Base-by-base conservation (phyloP, 2,329 filamentous ascomycete species). In the Colletotrichum lindemuthianum region DNA sequence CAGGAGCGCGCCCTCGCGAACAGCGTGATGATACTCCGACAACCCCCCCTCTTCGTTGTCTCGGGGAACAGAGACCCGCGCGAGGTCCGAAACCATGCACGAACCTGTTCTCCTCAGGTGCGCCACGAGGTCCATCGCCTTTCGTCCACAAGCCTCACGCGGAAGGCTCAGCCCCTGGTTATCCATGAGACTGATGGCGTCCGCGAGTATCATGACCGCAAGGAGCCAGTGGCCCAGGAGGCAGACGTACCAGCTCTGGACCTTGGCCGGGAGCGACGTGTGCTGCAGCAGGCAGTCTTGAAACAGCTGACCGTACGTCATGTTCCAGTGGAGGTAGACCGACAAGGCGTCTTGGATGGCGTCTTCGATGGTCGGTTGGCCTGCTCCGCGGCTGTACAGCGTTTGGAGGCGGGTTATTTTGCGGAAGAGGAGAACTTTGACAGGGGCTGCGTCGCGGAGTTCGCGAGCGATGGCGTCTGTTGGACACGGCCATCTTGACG, bases 161-260 rank as follows among this genome's bases (percentile, higher is more conserved):
- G 71, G 69, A 2, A 71, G 12, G 3, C 75, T 75, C 11, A 75
- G 64, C 3, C 69, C 67, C 9, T 71, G 69, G 45, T 78, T 74
- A 55, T 88, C 85, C 24, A 86, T 79, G 33, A 78, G 72, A 50
- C 84, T 81, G 11, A 88, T 75, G 4, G 83, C 71, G 60, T 88
- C 86, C 39, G 84, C 83, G 5, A 88, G 74, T 32, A 88, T 75
- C 45, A 88, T 78, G 0, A 80, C 79, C 2, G 81, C 86, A 3
- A 88, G 80, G 67, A 87, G 83, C 82, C 85, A 88, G 67, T 88
- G 86, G 0, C 82, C 83, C 0, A 81, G 76, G 32, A 88, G 79
- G 56, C 85, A 83, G 12, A 86, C 79, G 65, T 87, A 88, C 86
- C 86, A 88, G 45, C 85, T 85, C 69, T 86, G 85, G 5, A 88